Conservation (phyloP, 2,329 filamentous ascomycete genomes). For the Juglanconis oblonga region DNA sequence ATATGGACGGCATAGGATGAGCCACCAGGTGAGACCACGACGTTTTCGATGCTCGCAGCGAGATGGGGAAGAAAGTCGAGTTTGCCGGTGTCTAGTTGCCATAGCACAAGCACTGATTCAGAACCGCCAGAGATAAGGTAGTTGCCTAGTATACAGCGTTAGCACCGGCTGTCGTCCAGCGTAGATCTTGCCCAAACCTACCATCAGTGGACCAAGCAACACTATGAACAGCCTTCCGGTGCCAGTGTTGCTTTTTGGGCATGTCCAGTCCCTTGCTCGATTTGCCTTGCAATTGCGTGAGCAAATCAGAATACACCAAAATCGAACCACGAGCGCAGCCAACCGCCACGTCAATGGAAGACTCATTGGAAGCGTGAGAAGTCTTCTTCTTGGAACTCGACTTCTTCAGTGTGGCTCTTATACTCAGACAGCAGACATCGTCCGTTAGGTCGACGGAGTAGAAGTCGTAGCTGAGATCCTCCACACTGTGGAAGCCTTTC, state of each 20-base stretch:
- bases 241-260: conserved; percentile 79
- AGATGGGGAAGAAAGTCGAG: conserved; percentile 88
- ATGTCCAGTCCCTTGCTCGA: conserved; percentile 45
- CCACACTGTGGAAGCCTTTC: conserved; percentile 30
- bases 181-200: conserved; percentile 35
- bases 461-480: conserved; percentile 53
- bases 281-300: conserved; percentile 53
- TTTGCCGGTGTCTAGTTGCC: conserved; percentile 86
- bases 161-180: conserved; percentile 24
- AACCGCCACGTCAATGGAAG: conserved; percentile 68
- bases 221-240: conserved; percentile 76
- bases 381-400: conserved; percentile 24
- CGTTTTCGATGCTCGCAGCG: conserved; percentile 76
- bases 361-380: conserved; percentile 24
- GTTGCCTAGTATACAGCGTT: conserved; percentile 58
- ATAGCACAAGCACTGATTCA: conserved; percentile 85
- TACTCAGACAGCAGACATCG: conserved; percentile 64
- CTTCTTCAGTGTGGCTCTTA: conserved; percentile 43
- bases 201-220: conserved; percentile 93
- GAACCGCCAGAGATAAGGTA: conserved; percentile 91
- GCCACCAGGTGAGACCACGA: conserved; percentile 77
- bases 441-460: conserved; percentile 59
- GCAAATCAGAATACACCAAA: conserved; percentile 74
- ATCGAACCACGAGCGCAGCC: conserved; percentile 77
- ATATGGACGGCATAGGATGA: conserved; percentile 81